phyloP scores from a whole-genome alignment of 768 basidiomycete species.

The Gymnopilus junonius region DNA sequence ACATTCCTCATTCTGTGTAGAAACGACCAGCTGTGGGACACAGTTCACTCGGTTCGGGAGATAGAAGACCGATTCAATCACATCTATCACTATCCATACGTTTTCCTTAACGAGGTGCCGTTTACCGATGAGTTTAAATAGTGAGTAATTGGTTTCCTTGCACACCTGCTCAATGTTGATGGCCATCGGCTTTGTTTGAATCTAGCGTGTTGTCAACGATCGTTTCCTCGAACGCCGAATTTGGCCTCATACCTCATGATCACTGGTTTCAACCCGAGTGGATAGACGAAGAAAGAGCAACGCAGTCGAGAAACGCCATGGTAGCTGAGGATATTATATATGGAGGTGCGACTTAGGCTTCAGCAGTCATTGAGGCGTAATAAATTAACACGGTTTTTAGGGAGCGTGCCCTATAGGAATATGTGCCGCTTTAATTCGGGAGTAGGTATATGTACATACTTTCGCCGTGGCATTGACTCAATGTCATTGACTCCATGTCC shows the following conservation, averaged over 20 bases:
- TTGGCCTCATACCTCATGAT: constrained; percentile 67
- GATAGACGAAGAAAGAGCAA: constrained; percentile 77
- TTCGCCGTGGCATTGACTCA: constrained; percentile 6
- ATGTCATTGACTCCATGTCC: no score
- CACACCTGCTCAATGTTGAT: not conserved
- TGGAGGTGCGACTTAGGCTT: constrained; percentile 35
- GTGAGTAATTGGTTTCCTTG: constrained; percentile 35
- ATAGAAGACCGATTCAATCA: constrained; percentile 85
- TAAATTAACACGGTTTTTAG: no score
- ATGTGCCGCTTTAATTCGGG: constrained; percentile 82
- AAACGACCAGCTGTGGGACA: constrained; percentile 64
- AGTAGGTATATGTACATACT: constrained; percentile 47
- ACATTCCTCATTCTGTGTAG: constrained; percentile 59
- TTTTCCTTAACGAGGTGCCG: constrained; percentile 85
- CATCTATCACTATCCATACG: constrained; percentile 81
- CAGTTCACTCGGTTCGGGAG: constrained; percentile 68
- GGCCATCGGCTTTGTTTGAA: not conserved
- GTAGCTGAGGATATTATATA: constrained; percentile 48
- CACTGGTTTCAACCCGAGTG: constrained; percentile 81
- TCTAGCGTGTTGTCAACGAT: constrained; percentile 26
- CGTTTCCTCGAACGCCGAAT: constrained; percentile 41
- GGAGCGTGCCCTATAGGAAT: constrained; percentile 55
- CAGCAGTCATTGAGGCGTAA: no score
- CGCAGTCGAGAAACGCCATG: constrained; percentile 62
- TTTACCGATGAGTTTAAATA: constrained; percentile 79